Conservation (phyloP, 2,329 filamentous ascomycete genomes). For the Endocalyx cinctus region DNA sequence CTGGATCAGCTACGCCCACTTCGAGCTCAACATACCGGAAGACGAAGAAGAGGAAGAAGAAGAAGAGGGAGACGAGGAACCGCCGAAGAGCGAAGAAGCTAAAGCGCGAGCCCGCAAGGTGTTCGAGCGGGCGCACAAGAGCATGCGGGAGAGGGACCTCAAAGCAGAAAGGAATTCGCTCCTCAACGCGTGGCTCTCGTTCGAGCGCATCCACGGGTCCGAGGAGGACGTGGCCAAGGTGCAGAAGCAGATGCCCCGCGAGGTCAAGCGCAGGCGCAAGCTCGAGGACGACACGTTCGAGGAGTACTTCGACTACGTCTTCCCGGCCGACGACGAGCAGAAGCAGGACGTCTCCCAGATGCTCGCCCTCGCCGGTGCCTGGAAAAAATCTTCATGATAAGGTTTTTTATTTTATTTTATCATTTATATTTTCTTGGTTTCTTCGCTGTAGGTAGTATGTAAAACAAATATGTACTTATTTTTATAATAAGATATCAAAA, state of each 20-base stretch:
- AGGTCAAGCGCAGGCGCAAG: constrained; percentile 87
- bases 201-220: constrained; percentile 81
- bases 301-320: constrained; percentile 96
- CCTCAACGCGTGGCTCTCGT: constrained; percentile 87
- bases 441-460: too few species aligned
- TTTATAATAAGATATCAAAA: too few species aligned
- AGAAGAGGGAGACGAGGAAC: constrained; percentile 61
- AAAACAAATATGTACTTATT: too few species aligned
- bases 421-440: too few species aligned
- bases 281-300: constrained; percentile 91
- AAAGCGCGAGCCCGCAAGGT: constrained; percentile 77
- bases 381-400: too few species aligned
- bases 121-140: constrained; percentile 79
- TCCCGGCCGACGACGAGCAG: constrained; percentile 90
- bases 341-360: constrained; percentile 79
- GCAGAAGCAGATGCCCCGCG: constrained; percentile 88
- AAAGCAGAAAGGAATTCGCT: constrained; percentile 92
- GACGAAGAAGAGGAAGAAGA: constrained; percentile 57
- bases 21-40: constrained; percentile 91
- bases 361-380: constrained; percentile 78
- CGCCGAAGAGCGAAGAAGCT: constrained; percentile 72
- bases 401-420: too few species aligned
- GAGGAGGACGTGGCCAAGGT: constrained; percentile 74
- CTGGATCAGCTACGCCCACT: constrained; percentile 98
- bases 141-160: constrained; percentile 83